Conservation (phyloP, 371 early-diverging fungal genomes). For the Mucor lusitanicus region DNA sequence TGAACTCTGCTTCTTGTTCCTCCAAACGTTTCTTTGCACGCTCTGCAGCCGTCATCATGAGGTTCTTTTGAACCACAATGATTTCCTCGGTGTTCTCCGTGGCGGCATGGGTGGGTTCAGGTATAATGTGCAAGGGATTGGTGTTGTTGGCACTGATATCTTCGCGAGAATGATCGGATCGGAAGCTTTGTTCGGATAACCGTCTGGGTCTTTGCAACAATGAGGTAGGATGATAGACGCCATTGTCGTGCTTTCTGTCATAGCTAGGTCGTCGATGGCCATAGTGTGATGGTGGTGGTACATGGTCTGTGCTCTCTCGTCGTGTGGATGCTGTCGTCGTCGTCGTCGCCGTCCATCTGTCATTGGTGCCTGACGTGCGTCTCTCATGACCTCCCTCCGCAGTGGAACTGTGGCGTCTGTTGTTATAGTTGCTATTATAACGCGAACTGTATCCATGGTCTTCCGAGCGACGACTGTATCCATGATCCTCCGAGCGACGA, state of each 20-base stretch:
- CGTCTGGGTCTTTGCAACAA: constrained; percentile 32
- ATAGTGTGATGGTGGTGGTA: neutral
- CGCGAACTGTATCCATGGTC: constrained; percentile 19
- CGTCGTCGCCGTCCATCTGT: neutral
- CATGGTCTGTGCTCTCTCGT: constrained; percentile 9
- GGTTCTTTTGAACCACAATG: constrained; percentile 39
- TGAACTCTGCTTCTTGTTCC: constrained; percentile 48
- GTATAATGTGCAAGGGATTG: constrained; percentile 13
- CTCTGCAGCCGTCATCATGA: constrained; percentile 51
- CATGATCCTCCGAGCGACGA: constrained; percentile 17
- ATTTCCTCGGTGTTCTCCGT: constrained; percentile 26
- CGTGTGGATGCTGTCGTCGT: neutral
- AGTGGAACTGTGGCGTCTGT: constrained; percentile 7
- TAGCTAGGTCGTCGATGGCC: constrained; percentile 12
- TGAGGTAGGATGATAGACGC: constrained; percentile 13
- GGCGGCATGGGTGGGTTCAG: neutral
- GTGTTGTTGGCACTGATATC: constrained; percentile 2
- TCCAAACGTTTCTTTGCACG: constrained; percentile 51
- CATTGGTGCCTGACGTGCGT: neutral
- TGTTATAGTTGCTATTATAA: constrained; percentile 15
- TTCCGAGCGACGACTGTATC: constrained; percentile 10
- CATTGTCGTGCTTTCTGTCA: constrained; percentile 5
- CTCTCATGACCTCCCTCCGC: neutral
- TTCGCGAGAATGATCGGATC: constrained; percentile 32
- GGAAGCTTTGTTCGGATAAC: constrained; percentile 31